Base-by-base conservation (phyloP, 345 rosid genomes). In the Atalantia buxifolia region DNA sequence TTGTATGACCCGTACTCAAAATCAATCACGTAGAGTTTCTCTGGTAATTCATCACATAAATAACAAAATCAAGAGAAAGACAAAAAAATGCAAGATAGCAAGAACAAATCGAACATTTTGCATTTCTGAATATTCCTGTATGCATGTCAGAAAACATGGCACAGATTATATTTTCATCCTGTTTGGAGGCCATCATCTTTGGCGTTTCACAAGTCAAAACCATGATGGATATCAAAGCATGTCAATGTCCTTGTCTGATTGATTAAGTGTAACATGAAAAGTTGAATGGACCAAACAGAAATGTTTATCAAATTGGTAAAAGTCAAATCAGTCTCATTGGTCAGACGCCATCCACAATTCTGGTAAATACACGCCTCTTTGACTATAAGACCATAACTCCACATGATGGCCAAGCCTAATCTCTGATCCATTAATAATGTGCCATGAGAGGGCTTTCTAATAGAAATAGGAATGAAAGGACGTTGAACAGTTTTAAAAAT, bases 1-100 rank as follows among this genome's bases (percentile, higher is more conserved):
- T 84, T 94, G 91, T 96, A 94, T 56, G 99, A 94, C 14, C 97
- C 97, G 33, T 96, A 92, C 87, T 94, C 99, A 69, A 96, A 96
- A 86, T 96, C 99, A 72, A 96, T 96, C 80, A 96, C 56, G 89
- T 94, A 89, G 63, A 92, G 97, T 76, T 87, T 90, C 88, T 85
- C 99, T 96, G 87, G 28, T 75, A 72, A 76, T 81, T 70, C 31
- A 81, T 13, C 63, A 76, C 68, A 80, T 18, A 42, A 81, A 56
- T 65, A 50, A 60, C 56, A 63, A 84, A 30, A 76, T 79, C 65
- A 82, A 45, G 56, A 82, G 24, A 74, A 7, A 42, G 33, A 27
- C 77, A 48, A 38, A 19, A 19, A 42, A 66, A 74, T 61, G 19
- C 33, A 53, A 68, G 64, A 64, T 30, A 2, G 21, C 45, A 40